Percentiles rank a stretch among this genome's conserved stretches.
phyloP scores from a whole-genome alignment of 73 alveolate genomes.

The Paramecium tetraurelia region DNA sequence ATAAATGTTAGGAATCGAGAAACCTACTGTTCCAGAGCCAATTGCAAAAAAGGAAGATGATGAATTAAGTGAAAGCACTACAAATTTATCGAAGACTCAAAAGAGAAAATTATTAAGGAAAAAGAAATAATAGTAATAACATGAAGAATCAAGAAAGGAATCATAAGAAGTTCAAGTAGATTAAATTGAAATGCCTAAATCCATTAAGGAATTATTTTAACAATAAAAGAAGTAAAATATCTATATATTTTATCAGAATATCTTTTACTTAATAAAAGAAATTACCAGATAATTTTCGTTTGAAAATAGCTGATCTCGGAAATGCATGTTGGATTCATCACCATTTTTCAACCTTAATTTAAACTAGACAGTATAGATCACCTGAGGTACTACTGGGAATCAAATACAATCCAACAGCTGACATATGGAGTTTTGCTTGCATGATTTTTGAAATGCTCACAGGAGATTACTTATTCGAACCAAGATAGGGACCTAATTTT shows the following conservation, averaged over 20 bases:
- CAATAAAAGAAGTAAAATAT: conserved; percentile 5
- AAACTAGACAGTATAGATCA: conserved; percentile 81
- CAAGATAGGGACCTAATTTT: conserved; percentile 76
- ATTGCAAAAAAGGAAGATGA: background rate
- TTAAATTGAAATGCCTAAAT: background rate
- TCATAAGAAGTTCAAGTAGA: background rate
- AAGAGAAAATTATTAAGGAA: conserved; percentile 50
- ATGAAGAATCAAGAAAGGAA: conserved; percentile 8
- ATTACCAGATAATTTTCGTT: conserved; percentile 67
- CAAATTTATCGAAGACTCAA: conserved; percentile 33
- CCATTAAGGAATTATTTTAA: conserved; percentile 47
- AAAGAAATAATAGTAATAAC: conserved; percentile 15
- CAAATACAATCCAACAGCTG: conserved; percentile 89
- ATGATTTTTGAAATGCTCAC: conserved; percentile 93
- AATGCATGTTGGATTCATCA: conserved; percentile 96
- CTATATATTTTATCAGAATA: conserved; percentile 53
- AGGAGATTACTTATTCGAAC: conserved; percentile 96
- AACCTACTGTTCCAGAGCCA: background rate
- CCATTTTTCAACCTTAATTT: conserved; percentile 89
- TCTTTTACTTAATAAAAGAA: conserved; percentile 15
- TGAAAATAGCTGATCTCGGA: conserved; percentile 93
- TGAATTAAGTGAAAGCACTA: conserved; percentile 10
- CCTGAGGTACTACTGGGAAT: conserved; percentile 85
- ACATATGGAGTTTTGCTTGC: conserved; percentile 96
- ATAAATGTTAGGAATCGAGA: conserved; percentile 50